phyloP scores from a whole-genome alignment of 2,329 filamentous ascomycete species.

The Cladophialophora psammophila region DNA sequence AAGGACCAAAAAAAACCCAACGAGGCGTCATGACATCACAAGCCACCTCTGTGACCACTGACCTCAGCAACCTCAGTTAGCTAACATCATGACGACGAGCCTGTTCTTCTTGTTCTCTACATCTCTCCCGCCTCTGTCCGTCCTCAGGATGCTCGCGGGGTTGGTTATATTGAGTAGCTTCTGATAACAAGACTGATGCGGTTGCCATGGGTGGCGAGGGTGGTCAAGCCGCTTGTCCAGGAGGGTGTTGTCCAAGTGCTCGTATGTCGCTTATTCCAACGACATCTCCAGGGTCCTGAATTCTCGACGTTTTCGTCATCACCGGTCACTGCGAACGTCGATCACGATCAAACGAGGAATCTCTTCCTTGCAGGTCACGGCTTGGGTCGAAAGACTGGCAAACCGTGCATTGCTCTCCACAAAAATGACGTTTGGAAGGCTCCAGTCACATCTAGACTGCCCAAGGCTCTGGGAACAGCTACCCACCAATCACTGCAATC shows the following conservation, averaged over 20 bases:
- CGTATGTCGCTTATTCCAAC: not conserved
- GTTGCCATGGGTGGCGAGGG: not conserved
- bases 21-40: conserved; percentile 18
- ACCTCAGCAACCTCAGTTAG: too few relatives aligned
- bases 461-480: not conserved
- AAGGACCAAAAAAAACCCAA: not conserved
- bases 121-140: too few relatives aligned
- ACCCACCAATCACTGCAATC: not conserved
- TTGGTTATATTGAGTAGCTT: too few relatives aligned
- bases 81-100: too few relatives aligned
- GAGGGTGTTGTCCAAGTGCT: not conserved
- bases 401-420: conserved; percentile 7
- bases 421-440: conserved; percentile 18
- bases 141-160: too few relatives aligned
- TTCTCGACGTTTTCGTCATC: conserved; percentile 12
- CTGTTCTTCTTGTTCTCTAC: too few relatives aligned
- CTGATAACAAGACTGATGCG: not conserved
- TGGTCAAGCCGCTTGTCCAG: not conserved
- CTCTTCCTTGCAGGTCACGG: not conserved
- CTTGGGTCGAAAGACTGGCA: conserved; percentile 1
- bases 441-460: not conserved
- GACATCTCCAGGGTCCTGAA: not conserved
- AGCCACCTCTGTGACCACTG: not conserved
- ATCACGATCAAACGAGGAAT: conserved; percentile 16
- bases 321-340: not conserved